Base-by-base conservation (phyloP, 768 basidiomycete genomes). In the Gymnopilus dilepis region DNA sequence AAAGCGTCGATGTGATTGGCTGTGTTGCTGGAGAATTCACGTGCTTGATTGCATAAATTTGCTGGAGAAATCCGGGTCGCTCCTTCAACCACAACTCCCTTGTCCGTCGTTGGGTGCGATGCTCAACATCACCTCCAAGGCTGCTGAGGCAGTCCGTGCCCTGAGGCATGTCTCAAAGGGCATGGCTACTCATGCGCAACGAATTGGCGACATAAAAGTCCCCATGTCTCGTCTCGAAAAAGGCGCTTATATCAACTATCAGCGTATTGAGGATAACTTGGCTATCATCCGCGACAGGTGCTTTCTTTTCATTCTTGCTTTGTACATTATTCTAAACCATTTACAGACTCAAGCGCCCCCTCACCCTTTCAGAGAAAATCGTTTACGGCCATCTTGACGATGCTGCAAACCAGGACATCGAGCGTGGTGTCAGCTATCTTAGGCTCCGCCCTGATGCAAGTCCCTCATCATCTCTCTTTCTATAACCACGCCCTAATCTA, bases 361-460 rank as follows among this genome's bases (percentile, higher is more conserved):
- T 97, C 76, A 97, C 96, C 15, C 78, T 97, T 68, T 95, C 96
- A 61, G 96, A 98, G 78, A 97, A 98, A 86, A 91, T 97, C 72
- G 82, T 98, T 40, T 99, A 99, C 76, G 97, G 97, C 59, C 97
- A 99, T 81, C 85, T 99, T 68, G 97, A 98, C 77, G 92, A 98
- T 78, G 88, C 97, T 56, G 88, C 90, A 67, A 85, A 88, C 70
- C 94, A 95, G 76, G 93, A 96, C 71, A 92, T 99, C 72, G 85
- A 86, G 61, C 91, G 97, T 53, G 97, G 97, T 59, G 84, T 84
- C 56, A 96, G 94, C 74, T 99, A 99, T 82, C 88, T 99, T 77
- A 98, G 95, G 81, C 90, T 99, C 45, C 89, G 97, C 66, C 97
- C 97, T 38, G 97, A 99, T 80, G 97, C 97, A 73, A 69, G 94